These are phyloP conservation scores for Phytophthora macrochlamydospora DNA, from an alignment of 352 stramenopile species.

Conservation along the genomic window DNA sequence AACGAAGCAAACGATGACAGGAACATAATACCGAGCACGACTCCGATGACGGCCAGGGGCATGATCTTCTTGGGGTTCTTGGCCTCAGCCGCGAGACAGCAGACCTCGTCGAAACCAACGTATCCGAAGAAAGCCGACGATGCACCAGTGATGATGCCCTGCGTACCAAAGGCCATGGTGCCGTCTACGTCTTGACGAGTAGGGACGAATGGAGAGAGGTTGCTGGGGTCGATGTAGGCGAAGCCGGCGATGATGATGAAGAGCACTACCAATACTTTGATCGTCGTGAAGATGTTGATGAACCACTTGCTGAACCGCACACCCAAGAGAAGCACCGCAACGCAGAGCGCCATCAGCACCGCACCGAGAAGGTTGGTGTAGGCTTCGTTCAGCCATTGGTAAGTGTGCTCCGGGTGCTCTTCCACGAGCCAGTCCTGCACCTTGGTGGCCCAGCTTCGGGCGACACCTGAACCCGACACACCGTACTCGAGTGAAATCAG, in stretches of 20 bases:
- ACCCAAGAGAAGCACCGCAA: slow-evolving; percentile 79
- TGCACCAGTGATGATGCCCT: slow-evolving; percentile 78
- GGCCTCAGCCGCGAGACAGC: slow-evolving; percentile 86
- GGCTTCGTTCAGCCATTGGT: slow-evolving; percentile 58
- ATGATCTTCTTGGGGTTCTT: slow-evolving; percentile 84
- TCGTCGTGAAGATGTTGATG: slow-evolving; percentile 86
- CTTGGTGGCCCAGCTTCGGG: slow-evolving; percentile 93
- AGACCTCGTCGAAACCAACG: slow-evolving; percentile 95
- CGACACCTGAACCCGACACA: slow-evolving; percentile 89
- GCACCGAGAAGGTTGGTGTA: slow-evolving; percentile 66
- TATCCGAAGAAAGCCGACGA: slow-evolving; percentile 94
- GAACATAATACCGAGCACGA: slow-evolving; percentile 80
- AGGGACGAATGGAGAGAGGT: slow-evolving; percentile 88
- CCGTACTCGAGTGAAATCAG: slow-evolving; percentile 94
- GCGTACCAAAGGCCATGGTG: slow-evolving; percentile 38
- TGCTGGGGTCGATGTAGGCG: slow-evolving; percentile 72
- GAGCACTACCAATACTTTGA: slow-evolving; percentile 86
- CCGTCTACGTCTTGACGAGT: slow-evolving; percentile 31
- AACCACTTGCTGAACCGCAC: slow-evolving; percentile 91
- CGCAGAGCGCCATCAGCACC: slow-evolving; percentile 72
- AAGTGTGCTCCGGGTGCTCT: slow-evolving; percentile 44
- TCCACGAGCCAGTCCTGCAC: slow-evolving; percentile 69
- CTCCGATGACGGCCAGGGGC: slow-evolving; percentile 81
- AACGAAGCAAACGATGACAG: slow-evolving; percentile 81
- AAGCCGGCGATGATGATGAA: slow-evolving; percentile 94